These are phyloP conservation scores for Hymenoscyphus occultus DNA, from an alignment of 2,329 filamentous ascomycete species.

Conservation along the genomic window DNA sequence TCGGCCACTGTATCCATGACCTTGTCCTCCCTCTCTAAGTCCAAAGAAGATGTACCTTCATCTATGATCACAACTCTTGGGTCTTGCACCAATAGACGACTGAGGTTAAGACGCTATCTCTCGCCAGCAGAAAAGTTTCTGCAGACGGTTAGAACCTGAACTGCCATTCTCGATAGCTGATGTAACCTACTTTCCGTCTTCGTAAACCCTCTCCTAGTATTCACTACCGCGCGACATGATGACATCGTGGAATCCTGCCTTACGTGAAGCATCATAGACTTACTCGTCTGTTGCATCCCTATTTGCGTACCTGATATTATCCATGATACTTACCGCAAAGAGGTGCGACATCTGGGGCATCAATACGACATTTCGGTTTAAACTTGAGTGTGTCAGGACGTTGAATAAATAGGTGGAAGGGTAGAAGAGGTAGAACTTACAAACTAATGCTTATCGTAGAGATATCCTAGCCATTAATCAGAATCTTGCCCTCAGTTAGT, in stretches of 20 bases:
- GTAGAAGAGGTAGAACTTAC: too few species aligned
- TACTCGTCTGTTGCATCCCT: conserved; percentile 71
- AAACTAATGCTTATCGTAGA: too few species aligned
- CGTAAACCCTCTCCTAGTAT: conserved; percentile 86
- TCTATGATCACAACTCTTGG: conserved; percentile 91
- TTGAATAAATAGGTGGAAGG: too few species aligned
- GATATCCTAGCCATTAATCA: too few species aligned
- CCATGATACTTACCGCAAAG: conserved; percentile 94
- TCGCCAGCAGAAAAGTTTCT: conserved; percentile 61
- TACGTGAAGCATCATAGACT: conserved; percentile 73
- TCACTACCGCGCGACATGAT: conserved; percentile 79
- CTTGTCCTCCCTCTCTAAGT: conserved; percentile 78
- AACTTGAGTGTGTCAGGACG: background rate
- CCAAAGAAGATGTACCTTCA: conserved; percentile 87
- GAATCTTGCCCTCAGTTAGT: too few species aligned
- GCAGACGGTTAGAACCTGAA: background rate
- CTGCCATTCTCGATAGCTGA: conserved; percentile 43
- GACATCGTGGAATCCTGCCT: conserved; percentile 82
- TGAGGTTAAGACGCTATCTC: conserved; percentile 86
- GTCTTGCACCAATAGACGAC: conserved; percentile 80
- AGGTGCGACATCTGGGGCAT: conserved; percentile 96
- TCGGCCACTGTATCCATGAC: background rate
- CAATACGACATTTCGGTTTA: conserved; percentile 60
- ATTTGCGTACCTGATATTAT: conserved; percentile 92
- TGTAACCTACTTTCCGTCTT: conserved; percentile 88